Conservation (phyloP, 2,329 filamentous ascomycete species). For the Apiospora marii region DNA sequence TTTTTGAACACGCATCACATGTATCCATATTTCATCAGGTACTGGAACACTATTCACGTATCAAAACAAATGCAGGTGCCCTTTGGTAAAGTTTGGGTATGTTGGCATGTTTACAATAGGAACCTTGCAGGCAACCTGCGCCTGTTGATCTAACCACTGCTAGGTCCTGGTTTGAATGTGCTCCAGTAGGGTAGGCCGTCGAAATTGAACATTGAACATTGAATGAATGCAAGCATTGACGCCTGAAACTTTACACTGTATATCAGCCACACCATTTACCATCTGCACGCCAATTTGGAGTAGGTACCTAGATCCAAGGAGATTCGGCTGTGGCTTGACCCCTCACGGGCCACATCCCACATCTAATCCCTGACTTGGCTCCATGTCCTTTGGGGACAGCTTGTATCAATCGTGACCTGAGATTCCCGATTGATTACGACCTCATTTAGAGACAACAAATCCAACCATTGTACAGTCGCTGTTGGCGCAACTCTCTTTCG, state of each 20-base stretch:
- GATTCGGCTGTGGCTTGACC: slow-evolving; percentile 20
- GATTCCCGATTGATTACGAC: slow-evolving; percentile 14
- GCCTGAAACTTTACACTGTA: background rate
- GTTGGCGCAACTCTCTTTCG: slow-evolving; percentile 13
- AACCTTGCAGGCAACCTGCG: background rate
- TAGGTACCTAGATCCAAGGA: slow-evolving; percentile 11
- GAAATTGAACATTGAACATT: background rate
- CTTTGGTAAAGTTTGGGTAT: background rate
- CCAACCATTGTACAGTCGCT: slow-evolving; percentile 17
- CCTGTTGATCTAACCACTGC: background rate
- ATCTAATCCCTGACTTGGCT: slow-evolving; percentile 19
- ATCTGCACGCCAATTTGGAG: background rate
- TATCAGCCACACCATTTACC: background rate
- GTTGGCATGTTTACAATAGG: background rate
- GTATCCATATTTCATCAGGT: background rate
- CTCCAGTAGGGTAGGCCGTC: background rate
- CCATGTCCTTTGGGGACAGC: slow-evolving; percentile 18
- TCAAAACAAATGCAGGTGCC: background rate
- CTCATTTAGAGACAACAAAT: slow-evolving; percentile 5
- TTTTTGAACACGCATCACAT: background rate
- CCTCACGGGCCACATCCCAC: slow-evolving; percentile 25
- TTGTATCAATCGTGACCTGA: slow-evolving; percentile 17
- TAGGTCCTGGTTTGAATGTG: background rate
- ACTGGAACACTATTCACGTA: background rate
- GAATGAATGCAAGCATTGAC: background rate